Evolutionary conservation across 139 green algal species (phyloP), one percentile per base, ranked within the genome.

Genomic region (Volvox africanus): DNA sequence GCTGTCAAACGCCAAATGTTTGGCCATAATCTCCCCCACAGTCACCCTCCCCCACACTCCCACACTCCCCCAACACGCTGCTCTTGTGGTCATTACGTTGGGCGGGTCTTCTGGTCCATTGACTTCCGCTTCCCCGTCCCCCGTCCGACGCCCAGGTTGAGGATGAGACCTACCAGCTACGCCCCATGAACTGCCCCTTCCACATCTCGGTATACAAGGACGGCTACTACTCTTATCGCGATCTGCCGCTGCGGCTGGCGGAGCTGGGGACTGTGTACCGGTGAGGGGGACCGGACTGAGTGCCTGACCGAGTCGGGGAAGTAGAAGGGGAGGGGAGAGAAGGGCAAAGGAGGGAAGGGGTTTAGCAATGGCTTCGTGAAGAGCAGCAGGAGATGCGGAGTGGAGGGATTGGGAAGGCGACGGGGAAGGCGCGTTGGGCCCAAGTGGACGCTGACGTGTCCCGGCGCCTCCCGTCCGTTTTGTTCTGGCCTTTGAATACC

Each of bases 151-250:
- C 65, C 83, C 86, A 98, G 89, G 94, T 99, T 22, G 98, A 99
- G 93, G 93, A 98, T 21, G 97, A 99, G 89, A 89, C 94, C 87
- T 99, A 99, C 95, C 98, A 99, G 96, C 94, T 99, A 22, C 96
- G 96, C 78, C 98, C 98, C 69, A 99, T 99, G 98, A 99, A 99
- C 96, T 99, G 98, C 95, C 98, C 98, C 68, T 99, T 99, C 94
- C 98, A 99, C 94, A 96, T 99, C 75, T 89, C 93, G 22, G 92
- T 99, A 55, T 99, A 99, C 95, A 99, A 99, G 90, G 78, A 79
- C 62, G 78, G 65, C 30, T 94, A 94, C 82, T 91, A 94, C 93
- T 94, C 89, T 79, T 97, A 97, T 92, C 93, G 97, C 36, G 96
- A 99, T 87, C 94, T 99, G 91, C 98, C 98, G 9, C 91, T 99